phyloP scores from a whole-genome alignment of 768 basidiomycete species.

The Serendipita sp. region DNA sequence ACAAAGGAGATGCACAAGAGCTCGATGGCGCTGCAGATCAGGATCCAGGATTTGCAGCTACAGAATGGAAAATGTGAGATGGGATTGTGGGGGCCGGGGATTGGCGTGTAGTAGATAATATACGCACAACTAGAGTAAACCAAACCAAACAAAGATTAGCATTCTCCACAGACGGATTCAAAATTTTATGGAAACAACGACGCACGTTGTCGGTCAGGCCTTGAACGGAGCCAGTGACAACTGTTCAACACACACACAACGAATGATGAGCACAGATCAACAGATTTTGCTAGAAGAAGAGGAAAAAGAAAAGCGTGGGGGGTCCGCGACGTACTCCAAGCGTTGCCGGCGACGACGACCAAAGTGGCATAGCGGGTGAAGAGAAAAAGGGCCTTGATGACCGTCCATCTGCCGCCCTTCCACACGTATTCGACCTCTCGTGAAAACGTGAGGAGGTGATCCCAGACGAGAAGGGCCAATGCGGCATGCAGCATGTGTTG shows the following conservation, averaged over 20 bases:
- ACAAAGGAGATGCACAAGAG: slow-evolving; percentile 3
- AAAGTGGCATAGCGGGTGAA: slow-evolving; percentile 4
- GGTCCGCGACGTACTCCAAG: background rate
- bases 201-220: background rate
- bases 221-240: background rate
- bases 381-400: slow-evolving; percentile 7
- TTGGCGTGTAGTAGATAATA: background rate
- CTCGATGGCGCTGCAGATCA: background rate
- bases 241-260: too few relatives aligned
- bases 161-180: too few relatives aligned
- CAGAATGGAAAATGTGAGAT: background rate
- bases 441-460: background rate
- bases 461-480: background rate
- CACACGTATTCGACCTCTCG: slow-evolving; percentile 3
- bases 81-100: too few relatives aligned
- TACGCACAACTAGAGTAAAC: background rate
- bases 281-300: too few relatives aligned
- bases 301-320: background rate
- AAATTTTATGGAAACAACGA: background rate
- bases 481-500: background rate
- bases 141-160: too few relatives aligned
- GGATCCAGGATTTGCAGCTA: background rate
- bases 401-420: slow-evolving; percentile 2
- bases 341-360: background rate
- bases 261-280: too few relatives aligned